Evolutionary conservation across 2,329 filamentous ascomycete genomes (phyloP).

Genomic region (Trichoderma atrobrunneum): DNA sequence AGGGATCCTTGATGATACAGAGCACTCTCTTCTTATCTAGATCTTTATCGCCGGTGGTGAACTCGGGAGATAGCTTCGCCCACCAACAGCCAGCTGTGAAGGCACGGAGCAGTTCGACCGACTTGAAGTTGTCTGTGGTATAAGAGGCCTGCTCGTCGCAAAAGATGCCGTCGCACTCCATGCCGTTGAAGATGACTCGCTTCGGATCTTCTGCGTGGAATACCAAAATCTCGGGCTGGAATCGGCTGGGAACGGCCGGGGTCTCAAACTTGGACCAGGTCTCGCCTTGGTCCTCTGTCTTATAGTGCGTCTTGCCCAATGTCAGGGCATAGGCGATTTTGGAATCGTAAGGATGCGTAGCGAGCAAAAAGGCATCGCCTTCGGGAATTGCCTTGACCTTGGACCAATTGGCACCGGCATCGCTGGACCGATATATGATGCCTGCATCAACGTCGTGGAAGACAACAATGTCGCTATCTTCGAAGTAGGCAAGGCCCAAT

Average conservation of each 20-base stretch:
- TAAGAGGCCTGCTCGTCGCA: slow-evolving; percentile 67
- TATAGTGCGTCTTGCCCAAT: slow-evolving; percentile 67
- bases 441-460: slow-evolving; percentile 64
- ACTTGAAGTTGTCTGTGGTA: slow-evolving; percentile 81
- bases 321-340: slow-evolving; percentile 80
- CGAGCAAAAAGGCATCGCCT: slow-evolving; percentile 59
- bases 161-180: slow-evolving; percentile 62
- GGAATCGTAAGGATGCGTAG: slow-evolving; percentile 75
- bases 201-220: slow-evolving; percentile 84
- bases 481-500: slow-evolving; percentile 78
- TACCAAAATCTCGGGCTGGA: slow-evolving; percentile 52
- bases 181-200: slow-evolving; percentile 80
- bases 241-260: slow-evolving; percentile 54
- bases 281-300: slow-evolving; percentile 78
- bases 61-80: slow-evolving; percentile 74
- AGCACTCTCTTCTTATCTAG: slow-evolving; percentile 69
- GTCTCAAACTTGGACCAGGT: slow-evolving; percentile 75
- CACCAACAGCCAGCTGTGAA: slow-evolving; percentile 78
- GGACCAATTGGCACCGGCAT: slow-evolving; percentile 79
- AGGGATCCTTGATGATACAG: slow-evolving; percentile 74
- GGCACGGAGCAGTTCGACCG: slow-evolving; percentile 61
- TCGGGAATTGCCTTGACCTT: slow-evolving; percentile 62
- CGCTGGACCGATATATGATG: slow-evolving; percentile 71
- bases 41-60: slow-evolving; percentile 65
- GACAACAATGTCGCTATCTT: slow-evolving; percentile 79